phyloP scores from a whole-genome alignment of 257 asterid species.

The Solanum tarapatanum region DNA sequence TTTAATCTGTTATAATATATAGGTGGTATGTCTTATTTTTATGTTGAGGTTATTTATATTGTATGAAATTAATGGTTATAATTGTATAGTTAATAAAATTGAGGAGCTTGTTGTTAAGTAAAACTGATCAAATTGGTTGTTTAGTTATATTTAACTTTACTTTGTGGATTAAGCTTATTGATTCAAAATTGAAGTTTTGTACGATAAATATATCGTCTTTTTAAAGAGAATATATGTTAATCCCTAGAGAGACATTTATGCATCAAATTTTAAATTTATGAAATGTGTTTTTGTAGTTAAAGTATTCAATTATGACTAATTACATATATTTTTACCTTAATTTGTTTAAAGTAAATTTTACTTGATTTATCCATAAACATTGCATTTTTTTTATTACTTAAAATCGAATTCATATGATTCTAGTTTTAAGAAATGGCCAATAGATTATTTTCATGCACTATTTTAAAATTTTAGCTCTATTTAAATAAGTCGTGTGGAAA shows the following conservation, averaged over 20 bases:
- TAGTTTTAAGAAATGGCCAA: not conserved
- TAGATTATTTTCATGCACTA: not conserved
- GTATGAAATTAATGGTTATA: not conserved
- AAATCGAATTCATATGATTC: not conserved
- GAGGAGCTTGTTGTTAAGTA: too few species aligned
- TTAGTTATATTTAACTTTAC: not conserved
- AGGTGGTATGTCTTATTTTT: not conserved
- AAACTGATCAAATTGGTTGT: not conserved
- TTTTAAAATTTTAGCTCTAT: too few species aligned
- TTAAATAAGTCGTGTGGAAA: too few species aligned
- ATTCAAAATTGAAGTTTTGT: not conserved
- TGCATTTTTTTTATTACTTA: too few species aligned
- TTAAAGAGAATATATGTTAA: not conserved
- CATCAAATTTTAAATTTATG: not conserved
- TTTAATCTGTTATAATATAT: not conserved
- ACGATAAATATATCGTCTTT: not conserved
- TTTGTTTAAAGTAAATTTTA: not conserved
- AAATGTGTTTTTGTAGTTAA: not conserved
- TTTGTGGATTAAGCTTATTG: not conserved
- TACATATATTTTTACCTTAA: not conserved
- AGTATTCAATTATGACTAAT: not conserved
- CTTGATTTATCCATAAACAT: not conserved
- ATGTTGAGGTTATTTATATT: not conserved
- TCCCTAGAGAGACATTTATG: not conserved
- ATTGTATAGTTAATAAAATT: too few species aligned